Evolutionary conservation across 306 rosid species (phyloP).

Genomic region (Sechiopsis laciniata): DNA sequence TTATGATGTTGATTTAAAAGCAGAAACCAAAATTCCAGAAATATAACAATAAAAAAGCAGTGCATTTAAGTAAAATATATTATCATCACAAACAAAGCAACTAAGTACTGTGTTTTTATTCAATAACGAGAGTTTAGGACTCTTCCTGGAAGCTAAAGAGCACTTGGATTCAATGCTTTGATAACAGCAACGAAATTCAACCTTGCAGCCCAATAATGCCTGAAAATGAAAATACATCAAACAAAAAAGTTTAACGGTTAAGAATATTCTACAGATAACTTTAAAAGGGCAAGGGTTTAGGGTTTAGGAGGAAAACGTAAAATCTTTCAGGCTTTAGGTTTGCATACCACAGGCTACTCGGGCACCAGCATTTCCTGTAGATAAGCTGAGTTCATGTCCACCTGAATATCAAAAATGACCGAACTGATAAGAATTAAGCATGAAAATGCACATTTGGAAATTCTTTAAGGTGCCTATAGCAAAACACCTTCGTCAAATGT

Average conservation of each 20-base stretch:
- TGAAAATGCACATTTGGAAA: background rate
- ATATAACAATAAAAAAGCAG: background rate
- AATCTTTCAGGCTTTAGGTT: background rate
- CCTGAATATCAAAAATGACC: slow-evolving; percentile 37
- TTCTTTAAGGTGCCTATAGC: background rate
- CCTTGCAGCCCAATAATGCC: slow-evolving; percentile 90
- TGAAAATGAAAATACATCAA: slow-evolving; percentile 21
- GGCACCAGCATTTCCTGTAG: slow-evolving; percentile 97
- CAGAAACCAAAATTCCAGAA: background rate
- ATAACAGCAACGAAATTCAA: slow-evolving; percentile 25
- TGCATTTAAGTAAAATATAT: background rate
- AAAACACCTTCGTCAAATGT: background rate
- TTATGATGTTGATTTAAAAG: background rate
- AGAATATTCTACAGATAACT: too few relatives aligned
- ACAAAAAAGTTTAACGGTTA: background rate
- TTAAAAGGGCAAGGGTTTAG: background rate
- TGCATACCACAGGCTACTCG: slow-evolving; percentile 84
- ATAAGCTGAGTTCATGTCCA: slow-evolving; percentile 91
- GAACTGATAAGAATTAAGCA: background rate
- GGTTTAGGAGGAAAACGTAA: background rate
- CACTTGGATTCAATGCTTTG: background rate
- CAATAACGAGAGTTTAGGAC: slow-evolving; percentile 3
- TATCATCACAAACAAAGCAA: background rate
- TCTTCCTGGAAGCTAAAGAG: slow-evolving; percentile 5
- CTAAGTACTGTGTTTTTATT: background rate